These are phyloP conservation scores for Fragilaria radians DNA, from an alignment of 108 stramenopile genomes.

Conservation along the genomic window DNA sequence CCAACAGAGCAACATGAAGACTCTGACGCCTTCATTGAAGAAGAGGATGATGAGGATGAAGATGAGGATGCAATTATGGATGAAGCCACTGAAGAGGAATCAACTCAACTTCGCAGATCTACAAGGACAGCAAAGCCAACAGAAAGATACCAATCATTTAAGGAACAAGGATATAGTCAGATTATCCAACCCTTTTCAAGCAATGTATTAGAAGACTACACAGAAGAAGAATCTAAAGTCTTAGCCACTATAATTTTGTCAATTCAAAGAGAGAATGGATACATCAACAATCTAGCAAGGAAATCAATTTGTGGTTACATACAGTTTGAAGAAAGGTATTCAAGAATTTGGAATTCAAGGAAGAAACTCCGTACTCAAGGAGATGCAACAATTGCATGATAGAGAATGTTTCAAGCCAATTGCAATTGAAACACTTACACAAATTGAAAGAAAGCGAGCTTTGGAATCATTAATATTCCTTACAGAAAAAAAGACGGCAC, in stretches of 20 bases:
- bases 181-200: background rate
- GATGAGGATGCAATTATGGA: too few relatives aligned
- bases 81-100: background rate
- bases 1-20: slow-evolving; percentile 8
- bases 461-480: slow-evolving; percentile 13
- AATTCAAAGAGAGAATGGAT: too few relatives aligned
- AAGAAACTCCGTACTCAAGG: slow-evolving; percentile 14
- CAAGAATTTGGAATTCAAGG: slow-evolving; percentile 26
- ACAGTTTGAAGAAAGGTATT: slow-evolving; percentile 8
- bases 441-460: slow-evolving; percentile 14
- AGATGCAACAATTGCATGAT: slow-evolving; percentile 33
- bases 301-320: background rate
- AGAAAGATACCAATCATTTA: background rate
- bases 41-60: slow-evolving; percentile 4
- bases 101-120: background rate
- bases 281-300: background rate
- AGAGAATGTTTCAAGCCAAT: slow-evolving; percentile 15
- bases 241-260: too few relatives aligned
- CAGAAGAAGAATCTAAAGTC: too few relatives aligned
- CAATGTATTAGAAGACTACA: too few relatives aligned
- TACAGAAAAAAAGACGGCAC: slow-evolving; percentile 6
- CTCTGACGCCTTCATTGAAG: background rate
- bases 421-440: background rate
- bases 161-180: background rate
- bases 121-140: background rate